phyloP scores from a whole-genome alignment of 2,329 filamentous ascomycete species.

The Colletotrichum graminicola region DNA sequence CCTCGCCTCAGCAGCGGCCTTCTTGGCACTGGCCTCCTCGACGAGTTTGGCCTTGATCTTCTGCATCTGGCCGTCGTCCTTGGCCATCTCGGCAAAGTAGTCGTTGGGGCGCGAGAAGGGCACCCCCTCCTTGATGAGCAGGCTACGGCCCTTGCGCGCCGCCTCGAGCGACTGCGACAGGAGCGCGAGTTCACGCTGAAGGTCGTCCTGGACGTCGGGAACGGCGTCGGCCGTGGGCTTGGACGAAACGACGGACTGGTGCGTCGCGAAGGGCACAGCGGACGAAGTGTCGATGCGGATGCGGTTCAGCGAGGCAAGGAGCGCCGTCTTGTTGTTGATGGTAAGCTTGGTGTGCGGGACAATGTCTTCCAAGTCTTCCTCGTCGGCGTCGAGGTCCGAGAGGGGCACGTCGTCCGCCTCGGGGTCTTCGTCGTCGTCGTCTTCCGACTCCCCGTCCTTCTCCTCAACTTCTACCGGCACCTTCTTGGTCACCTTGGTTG shows the following conservation, averaged over 20 bases:
- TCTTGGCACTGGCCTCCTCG: slow-evolving; percentile 92
- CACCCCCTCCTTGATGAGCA: slow-evolving; percentile 84
- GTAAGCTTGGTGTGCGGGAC: slow-evolving; percentile 92
- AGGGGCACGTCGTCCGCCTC: slow-evolving; percentile 91
- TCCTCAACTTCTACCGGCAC: slow-evolving; percentile 52
- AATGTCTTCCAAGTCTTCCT: slow-evolving; percentile 86
- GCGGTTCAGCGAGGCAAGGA: slow-evolving; percentile 83
- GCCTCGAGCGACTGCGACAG: slow-evolving; percentile 90
- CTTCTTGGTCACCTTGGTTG: slow-evolving; percentile 55
- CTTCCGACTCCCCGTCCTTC: slow-evolving; percentile 63
- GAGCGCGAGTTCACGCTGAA: slow-evolving; percentile 92
- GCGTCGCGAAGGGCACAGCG: slow-evolving; percentile 82
- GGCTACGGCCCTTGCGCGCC: slow-evolving; percentile 77
- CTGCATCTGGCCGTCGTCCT: slow-evolving; percentile 98
- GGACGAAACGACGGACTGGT: slow-evolving; percentile 80
- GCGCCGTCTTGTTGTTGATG: slow-evolving; percentile 95
- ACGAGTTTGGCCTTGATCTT: slow-evolving; percentile 94
- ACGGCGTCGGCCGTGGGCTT: slow-evolving; percentile 76
- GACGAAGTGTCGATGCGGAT: slow-evolving; percentile 77
- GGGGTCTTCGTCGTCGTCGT: slow-evolving; percentile 75
- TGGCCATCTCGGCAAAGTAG: slow-evolving; percentile 99
- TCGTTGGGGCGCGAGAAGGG: slow-evolving; percentile 91
- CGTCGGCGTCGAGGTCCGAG: slow-evolving; percentile 83
- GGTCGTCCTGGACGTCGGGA: slow-evolving; percentile 88
- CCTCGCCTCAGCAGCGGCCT: slow-evolving; percentile 90